phyloP scores from a whole-genome alignment of 176 grass and related monocot genomes.

The Phragmites australis region DNA sequence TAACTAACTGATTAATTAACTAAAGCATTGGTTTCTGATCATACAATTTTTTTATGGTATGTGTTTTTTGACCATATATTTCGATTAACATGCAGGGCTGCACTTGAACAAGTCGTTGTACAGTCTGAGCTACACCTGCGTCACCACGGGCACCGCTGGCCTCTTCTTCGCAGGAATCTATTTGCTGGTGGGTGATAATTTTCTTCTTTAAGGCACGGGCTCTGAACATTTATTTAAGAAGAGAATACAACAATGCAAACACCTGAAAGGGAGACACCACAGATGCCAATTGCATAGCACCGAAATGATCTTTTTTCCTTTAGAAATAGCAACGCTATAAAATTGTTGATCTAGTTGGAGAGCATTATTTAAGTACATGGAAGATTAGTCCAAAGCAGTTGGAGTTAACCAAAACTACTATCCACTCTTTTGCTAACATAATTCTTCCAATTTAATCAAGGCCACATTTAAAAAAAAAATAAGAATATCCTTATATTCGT shows the following conservation, averaged over 20 bases:
- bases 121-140: constrained; percentile 68
- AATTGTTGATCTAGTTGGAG: background rate
- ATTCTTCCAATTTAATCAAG: background rate
- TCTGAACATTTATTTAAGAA: background rate
- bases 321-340: background rate
- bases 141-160: constrained; percentile 64
- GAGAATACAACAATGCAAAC: too few species aligned
- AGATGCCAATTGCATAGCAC: background rate
- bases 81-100: constrained; percentile 36
- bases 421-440: background rate
- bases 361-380: background rate
- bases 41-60: background rate
- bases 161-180: constrained; percentile 65
- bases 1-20: constrained; percentile 10
- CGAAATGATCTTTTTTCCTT: too few species aligned
- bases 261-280: background rate
- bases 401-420: background rate
- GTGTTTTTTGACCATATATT: background rate
- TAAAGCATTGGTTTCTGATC: background rate
- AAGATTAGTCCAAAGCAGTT: background rate
- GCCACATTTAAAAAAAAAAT: background rate
- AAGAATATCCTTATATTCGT: background rate
- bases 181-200: constrained; percentile 55
- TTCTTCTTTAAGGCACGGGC: background rate
- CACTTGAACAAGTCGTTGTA: constrained; percentile 82